phyloP scores from a whole-genome alignment of 1,284 basidiomycete species.

The Ganoderma meredithae region DNA sequence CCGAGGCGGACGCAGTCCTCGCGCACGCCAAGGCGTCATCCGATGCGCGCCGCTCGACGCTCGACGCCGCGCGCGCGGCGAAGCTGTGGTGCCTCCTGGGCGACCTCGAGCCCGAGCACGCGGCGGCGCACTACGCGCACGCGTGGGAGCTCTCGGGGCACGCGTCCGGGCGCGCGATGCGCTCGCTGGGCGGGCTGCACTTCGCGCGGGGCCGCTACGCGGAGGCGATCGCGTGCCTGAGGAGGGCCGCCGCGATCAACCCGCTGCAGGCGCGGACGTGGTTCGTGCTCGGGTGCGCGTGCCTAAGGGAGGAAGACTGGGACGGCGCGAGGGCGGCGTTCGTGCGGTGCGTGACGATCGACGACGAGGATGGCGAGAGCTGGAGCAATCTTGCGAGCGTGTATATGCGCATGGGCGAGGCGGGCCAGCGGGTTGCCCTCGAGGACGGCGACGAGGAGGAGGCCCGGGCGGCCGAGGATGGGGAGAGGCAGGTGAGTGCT shows the following conservation, averaged over 20 bases:
- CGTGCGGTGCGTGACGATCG: conserved; percentile 85
- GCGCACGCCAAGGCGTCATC: conserved; percentile 62
- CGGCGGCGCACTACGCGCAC: conserved; percentile 77
- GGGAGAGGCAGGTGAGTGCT: conserved; percentile 30
- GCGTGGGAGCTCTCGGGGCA: conserved; percentile 87
- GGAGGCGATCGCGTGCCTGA: conserved; percentile 73
- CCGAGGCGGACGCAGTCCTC: conserved; percentile 81
- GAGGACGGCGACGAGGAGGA: conserved; percentile 38
- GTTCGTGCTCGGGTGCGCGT: conserved; percentile 96
- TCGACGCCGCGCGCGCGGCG: conserved; percentile 81
- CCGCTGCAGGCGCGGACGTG: conserved; percentile 89
- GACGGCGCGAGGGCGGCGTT: conserved; percentile 86
- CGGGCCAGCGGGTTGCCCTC: conserved; percentile 33
- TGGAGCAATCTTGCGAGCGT: conserved; percentile 99
- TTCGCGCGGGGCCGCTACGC: conserved; percentile 75
- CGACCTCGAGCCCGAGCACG: conserved; percentile 82
- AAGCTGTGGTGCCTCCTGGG: conserved; percentile 97
- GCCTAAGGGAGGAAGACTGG: conserved; percentile 85
- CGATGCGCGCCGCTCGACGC: conserved; percentile 47
- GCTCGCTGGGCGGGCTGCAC: conserved; percentile 88
- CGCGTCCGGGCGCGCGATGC: conserved; percentile 89
- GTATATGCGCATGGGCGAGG: conserved; percentile 83
- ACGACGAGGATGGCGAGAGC: conserved; percentile 96
- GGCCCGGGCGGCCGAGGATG: conserved; percentile 34
- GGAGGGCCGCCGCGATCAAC: conserved; percentile 85